These are phyloP conservation scores for Neopestalotiopsis sp. DNA, from an alignment of 2,329 filamentous ascomycete genomes.

Conservation along the genomic window DNA sequence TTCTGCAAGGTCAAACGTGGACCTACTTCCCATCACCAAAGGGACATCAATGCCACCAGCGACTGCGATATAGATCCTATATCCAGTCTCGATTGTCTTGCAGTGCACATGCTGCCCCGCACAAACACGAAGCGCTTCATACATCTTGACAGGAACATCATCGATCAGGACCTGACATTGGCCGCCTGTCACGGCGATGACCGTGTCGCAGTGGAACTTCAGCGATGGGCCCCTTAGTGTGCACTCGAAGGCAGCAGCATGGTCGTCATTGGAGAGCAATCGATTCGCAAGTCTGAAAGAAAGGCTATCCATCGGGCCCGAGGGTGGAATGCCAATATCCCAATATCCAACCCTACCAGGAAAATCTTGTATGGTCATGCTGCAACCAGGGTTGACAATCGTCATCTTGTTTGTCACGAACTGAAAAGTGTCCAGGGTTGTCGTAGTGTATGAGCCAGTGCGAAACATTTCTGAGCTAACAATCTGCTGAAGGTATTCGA, in stretches of 20 bases:
- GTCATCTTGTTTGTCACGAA: constrained; percentile 37
- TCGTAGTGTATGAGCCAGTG: constrained; percentile 38
- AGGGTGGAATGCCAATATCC: constrained; percentile 44
- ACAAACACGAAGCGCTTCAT: constrained; percentile 30
- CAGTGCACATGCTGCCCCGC: constrained; percentile 28
- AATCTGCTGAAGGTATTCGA: constrained; percentile 38
- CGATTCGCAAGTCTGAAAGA: constrained; percentile 33
- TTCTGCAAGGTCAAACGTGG: constrained; percentile 42
- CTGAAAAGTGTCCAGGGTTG: constrained; percentile 37
- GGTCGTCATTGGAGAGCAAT: constrained; percentile 37
- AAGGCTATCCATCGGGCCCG: too few species aligned
- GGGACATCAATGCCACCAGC: constrained; percentile 39
- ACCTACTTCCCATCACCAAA: constrained; percentile 39
- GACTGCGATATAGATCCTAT: constrained; percentile 39
- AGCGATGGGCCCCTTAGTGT: constrained; percentile 39
- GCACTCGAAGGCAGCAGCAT: constrained; percentile 39
- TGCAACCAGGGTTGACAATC: constrained; percentile 39
- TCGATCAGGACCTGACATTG: constrained; percentile 32
- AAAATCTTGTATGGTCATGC: constrained; percentile 46
- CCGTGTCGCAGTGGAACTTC: constrained; percentile 37
- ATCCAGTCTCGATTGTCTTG: constrained; percentile 26
- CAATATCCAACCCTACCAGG: constrained; percentile 43
- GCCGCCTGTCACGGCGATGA: constrained; percentile 40
- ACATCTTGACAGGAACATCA: constrained; percentile 22
- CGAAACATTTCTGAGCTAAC: constrained; percentile 33